Percentiles rank a stretch among this genome's conserved stretches.
Conservation (phyloP, 1,139 yeast species). For the Sugiyamaella xylanicola region DNA sequence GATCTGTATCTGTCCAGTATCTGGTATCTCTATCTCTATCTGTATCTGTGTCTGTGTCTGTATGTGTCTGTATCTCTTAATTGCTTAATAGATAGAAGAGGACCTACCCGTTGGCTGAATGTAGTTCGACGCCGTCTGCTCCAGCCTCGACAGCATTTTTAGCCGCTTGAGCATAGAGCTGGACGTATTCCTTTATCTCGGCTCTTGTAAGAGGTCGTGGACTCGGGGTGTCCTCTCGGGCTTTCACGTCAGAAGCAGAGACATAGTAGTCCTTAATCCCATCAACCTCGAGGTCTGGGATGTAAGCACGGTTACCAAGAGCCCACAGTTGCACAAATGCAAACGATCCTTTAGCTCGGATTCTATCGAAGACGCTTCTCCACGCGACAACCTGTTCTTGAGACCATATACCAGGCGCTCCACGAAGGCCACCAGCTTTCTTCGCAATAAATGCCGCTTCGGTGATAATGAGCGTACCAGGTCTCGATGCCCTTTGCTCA, state of each 20-base stretch:
- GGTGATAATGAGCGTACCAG: constrained; percentile 52
- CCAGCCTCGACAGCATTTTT: constrained; percentile 55
- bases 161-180: constrained; percentile 48
- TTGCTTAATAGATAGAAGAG: no score
- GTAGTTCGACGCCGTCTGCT: constrained; percentile 70
- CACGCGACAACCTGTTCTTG: constrained; percentile 52
- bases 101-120: constrained; percentile 51
- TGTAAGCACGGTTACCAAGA: neutral
- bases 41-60: no score
- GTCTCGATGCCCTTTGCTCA: constrained; percentile 51
- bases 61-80: no score
- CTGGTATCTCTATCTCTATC: no score
- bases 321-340: constrained; percentile 2
- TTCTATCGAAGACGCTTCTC: constrained; percentile 51
- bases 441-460: constrained; percentile 47
- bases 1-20: no score
- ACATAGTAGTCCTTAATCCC: neutral
- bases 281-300: neutral
- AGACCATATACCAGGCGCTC: constrained; percentile 57
- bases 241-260: constrained; percentile 4
- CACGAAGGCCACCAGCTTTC: constrained; percentile 44
- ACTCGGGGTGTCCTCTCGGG: constrained; percentile 32
- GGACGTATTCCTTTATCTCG: constrained; percentile 46
- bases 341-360: constrained; percentile 56
- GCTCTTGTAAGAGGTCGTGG: constrained; percentile 46